A percentile compares a stretch with the other conserved stretches of the same genome.
phyloP scores from a whole-genome alignment of 306 rosid genomes.

The Prunus armeniaca region DNA sequence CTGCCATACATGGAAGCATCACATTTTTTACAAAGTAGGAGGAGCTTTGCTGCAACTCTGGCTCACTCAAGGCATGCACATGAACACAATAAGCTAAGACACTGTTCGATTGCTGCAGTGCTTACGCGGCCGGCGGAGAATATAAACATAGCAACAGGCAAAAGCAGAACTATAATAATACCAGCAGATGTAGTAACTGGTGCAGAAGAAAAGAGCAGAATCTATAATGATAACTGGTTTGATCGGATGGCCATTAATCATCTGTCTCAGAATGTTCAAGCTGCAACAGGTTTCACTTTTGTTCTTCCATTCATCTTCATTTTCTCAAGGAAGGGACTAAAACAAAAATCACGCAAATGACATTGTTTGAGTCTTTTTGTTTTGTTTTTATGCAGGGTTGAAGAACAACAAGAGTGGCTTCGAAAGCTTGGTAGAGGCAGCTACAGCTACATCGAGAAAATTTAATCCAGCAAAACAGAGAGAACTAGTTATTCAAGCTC shows the following conservation, averaged over 20 bases:
- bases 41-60: constrained; percentile 25
- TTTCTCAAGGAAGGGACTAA: not conserved
- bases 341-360: not conserved
- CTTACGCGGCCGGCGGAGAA: constrained; percentile 42
- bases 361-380: not conserved
- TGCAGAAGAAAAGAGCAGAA: constrained; percentile 16
- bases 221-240: constrained; percentile 61
- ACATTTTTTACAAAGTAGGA: constrained; percentile 22
- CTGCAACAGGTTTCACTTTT: constrained; percentile 61
- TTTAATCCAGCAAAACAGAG: constrained; percentile 51
- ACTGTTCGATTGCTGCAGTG: constrained; percentile 36
- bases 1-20: constrained; percentile 56
- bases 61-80: constrained; percentile 25
- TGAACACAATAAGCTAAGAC: constrained; percentile 10
- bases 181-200: not conserved
- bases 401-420: constrained; percentile 64
- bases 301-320: not conserved
- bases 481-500: constrained; percentile 52
- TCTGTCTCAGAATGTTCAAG: constrained; percentile 69
- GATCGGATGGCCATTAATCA: constrained; percentile 68
- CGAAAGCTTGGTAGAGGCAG: constrained; percentile 75
- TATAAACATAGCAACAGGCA: not conserved
- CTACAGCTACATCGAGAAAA: constrained; percentile 42
- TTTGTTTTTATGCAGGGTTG: constrained; percentile 44
- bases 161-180: not conserved